Conservation (phyloP, 306 rosid genomes). For the Hippophae rhamnoides region DNA sequence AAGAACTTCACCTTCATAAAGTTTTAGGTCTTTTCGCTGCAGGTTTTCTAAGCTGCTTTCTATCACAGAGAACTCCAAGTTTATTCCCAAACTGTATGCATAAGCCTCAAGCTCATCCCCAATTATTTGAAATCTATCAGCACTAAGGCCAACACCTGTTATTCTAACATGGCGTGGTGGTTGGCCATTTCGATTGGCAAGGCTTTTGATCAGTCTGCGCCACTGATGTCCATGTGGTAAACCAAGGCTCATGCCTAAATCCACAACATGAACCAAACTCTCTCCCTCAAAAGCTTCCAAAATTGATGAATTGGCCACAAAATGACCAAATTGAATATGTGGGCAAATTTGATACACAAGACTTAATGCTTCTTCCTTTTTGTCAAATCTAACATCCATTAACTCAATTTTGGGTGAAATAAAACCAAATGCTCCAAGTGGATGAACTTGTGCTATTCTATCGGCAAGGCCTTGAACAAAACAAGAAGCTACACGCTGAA, state of each 20-base stretch:
- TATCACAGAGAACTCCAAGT: slow-evolving; percentile 43
- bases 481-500: slow-evolving; percentile 85
- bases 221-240: slow-evolving; percentile 68
- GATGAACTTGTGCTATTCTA: slow-evolving; percentile 47
- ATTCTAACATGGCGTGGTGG: slow-evolving; percentile 37
- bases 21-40: slow-evolving; percentile 35
- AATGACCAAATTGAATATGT: slow-evolving; percentile 77
- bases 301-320: slow-evolving; percentile 58
- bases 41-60: slow-evolving; percentile 52
- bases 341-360: slow-evolving; percentile 71
- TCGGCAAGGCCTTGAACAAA: slow-evolving; percentile 65
- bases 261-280: slow-evolving; percentile 70
- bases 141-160: slow-evolving; percentile 49
- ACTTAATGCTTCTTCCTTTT: slow-evolving; percentile 59
- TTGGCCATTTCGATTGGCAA: slow-evolving; percentile 20
- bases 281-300: slow-evolving; percentile 98
- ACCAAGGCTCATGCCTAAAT: slow-evolving; percentile 72
- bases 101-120: slow-evolving; percentile 48
- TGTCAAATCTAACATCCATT: slow-evolving; percentile 43
- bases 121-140: slow-evolving; percentile 31
- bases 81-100: slow-evolving; percentile 41
- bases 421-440: slow-evolving; percentile 35
- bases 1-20: slow-evolving; percentile 46
- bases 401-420: slow-evolving; percentile 28
- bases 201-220: slow-evolving; percentile 48